phyloP scores from a whole-genome alignment of 352 stramenopile genomes.

The Phytophthora pluvialis region DNA sequence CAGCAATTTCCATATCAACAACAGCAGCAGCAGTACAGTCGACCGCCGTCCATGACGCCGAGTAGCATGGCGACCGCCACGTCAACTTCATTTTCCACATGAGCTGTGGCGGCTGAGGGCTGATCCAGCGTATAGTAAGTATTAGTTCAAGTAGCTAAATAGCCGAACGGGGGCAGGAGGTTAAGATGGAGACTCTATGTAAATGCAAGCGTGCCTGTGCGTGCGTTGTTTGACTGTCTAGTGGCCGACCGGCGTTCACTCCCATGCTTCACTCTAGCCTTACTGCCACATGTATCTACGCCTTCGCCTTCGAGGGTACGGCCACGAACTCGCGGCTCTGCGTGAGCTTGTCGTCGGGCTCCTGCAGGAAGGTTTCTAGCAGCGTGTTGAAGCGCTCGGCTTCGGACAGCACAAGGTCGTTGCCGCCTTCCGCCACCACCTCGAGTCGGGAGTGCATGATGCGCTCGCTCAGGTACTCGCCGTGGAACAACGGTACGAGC shows the following conservation, averaged over 20 bases:
- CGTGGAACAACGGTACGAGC: constrained; percentile 71
- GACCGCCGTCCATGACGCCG: constrained; percentile 33
- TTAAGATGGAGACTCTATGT: constrained; percentile 43
- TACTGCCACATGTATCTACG: constrained; percentile 2
- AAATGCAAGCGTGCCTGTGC: constrained; percentile 36
- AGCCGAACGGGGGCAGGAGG: constrained; percentile 15
- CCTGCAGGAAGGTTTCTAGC: constrained; percentile 67
- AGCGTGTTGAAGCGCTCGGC: constrained; percentile 63
- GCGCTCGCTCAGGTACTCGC: constrained; percentile 86
- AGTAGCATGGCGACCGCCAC: constrained; percentile 30
- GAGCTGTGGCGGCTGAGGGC: constrained; percentile 11
- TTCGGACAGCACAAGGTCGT: constrained; percentile 66
- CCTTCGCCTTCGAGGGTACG: constrained; percentile 39
- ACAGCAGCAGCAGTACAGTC: constrained; percentile 34
- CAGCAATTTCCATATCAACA: constrained; percentile 36
- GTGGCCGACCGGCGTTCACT: background rate
- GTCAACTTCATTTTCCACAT: constrained; percentile 42
- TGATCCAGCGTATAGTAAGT: constrained; percentile 39
- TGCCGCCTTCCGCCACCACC: constrained; percentile 54
- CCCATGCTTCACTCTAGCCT: background rate
- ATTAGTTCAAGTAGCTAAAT: constrained; percentile 41
- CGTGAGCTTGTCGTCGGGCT: constrained; percentile 83
- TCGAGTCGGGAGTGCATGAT: constrained; percentile 85
- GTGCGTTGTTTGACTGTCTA: constrained; percentile 33
- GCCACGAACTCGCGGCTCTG: constrained; percentile 85